Conservation (phyloP, 352 stramenopile species). For the Phytophthora chlamydospora region DNA sequence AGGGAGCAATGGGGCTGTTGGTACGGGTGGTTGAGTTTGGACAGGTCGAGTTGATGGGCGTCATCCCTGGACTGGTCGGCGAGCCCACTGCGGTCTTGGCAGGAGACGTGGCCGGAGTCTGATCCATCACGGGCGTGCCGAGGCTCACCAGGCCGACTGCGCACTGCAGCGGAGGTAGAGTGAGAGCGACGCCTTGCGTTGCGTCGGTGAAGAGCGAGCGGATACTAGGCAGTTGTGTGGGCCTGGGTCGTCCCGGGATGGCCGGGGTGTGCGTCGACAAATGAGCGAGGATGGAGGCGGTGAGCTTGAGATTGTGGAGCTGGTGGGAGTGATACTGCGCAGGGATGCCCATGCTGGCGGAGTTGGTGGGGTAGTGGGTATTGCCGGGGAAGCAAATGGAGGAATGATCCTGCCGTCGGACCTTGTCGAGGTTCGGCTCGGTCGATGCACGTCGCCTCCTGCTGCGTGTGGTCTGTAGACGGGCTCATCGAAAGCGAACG, state of each 20-base stretch:
- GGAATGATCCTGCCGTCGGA: constrained; percentile 36
- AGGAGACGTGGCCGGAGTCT: constrained; percentile 19
- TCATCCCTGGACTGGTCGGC: constrained; percentile 40
- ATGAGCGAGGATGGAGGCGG: constrained; percentile 33
- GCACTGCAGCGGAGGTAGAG: constrained; percentile 33
- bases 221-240: constrained; percentile 25
- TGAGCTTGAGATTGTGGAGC: constrained; percentile 37
- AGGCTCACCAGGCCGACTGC: constrained; percentile 26
- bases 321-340: constrained; percentile 25
- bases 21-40: not conserved
- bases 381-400: constrained; percentile 39
- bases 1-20: too few species aligned
- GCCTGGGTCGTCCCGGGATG: constrained; percentile 28
- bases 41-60: constrained; percentile 14
- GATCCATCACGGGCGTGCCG: constrained; percentile 1
- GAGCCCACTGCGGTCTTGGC: constrained; percentile 36
- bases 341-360: constrained; percentile 26
- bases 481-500: constrained; percentile 13
- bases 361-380: constrained; percentile 20
- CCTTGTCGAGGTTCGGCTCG: constrained; percentile 10
- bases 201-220: constrained; percentile 25
- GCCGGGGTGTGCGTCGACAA: constrained; percentile 25
- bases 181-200: not conserved
- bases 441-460: not conserved
- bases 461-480: constrained; percentile 31